Evolutionary conservation across 1,139 yeast genomes (phyloP).

Genomic region (Blastobotrys apis): DNA sequence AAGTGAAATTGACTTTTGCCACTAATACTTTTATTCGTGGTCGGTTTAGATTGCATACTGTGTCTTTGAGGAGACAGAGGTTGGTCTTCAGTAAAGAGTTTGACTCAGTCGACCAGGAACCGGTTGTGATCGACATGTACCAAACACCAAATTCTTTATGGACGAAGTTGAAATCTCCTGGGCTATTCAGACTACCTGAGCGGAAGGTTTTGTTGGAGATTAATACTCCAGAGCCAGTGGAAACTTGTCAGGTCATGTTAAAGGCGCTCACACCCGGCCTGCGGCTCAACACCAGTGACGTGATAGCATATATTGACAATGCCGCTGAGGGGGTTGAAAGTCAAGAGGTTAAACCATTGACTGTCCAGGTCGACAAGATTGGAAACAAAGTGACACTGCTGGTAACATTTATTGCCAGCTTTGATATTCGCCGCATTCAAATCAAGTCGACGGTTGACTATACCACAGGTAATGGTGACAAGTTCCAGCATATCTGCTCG

Average conservation of each 20-base stretch:
- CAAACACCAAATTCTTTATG: slow-evolving; percentile 24
- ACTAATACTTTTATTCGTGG: slow-evolving; percentile 26
- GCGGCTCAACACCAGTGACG: slow-evolving; percentile 14
- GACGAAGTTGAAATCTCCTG: slow-evolving; percentile 22
- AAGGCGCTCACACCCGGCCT: slow-evolving; percentile 20
- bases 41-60: slow-evolving; percentile 24
- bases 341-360: slow-evolving; percentile 5
- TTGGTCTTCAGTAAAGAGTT: slow-evolving; percentile 28
- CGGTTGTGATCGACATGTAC: slow-evolving; percentile 21
- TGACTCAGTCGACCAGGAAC: slow-evolving; percentile 14
- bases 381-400: background rate
- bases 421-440: slow-evolving; percentile 12
- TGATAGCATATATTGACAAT: slow-evolving; percentile 7
- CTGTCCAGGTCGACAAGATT: background rate
- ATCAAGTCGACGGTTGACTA: slow-evolving; percentile 8
- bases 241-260: slow-evolving; percentile 15
- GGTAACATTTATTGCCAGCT: slow-evolving; percentile 13
- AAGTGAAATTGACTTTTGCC: slow-evolving; percentile 11
- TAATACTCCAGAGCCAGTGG: slow-evolving; percentile 17
- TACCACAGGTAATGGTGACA: slow-evolving; percentile 19
- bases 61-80: slow-evolving; percentile 26
- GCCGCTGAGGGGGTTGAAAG: background rate
- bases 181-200: slow-evolving; percentile 20
- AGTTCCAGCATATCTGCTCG: slow-evolving; percentile 19
- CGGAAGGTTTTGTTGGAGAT: slow-evolving; percentile 22